Evolutionary conservation across 257 asterid species (phyloP), one percentile per base, ranked within the genome.

Genomic region (Parsonsia alboflavescens): DNA sequence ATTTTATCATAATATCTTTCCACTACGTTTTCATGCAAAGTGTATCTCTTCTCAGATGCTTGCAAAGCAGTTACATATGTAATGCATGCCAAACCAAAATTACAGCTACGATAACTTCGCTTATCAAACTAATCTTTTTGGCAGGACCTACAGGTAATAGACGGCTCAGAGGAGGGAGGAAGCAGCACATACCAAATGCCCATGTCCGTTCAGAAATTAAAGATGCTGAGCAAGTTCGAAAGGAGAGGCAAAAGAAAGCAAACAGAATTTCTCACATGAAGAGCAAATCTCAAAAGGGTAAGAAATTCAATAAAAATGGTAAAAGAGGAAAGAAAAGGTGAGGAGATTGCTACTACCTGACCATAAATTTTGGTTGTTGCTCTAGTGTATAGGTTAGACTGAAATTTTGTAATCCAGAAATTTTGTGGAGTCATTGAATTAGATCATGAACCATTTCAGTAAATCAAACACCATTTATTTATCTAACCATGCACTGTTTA

Each of bases 241-340:
- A 94, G 79, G 97, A 87, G 56, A 87, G 97, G 80, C 93, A 90
- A 74, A 92, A 85, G 93, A 94, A 88, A 82, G 88, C 93, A n/a
- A 91, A 81, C 56, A 70, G 89, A 26, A 68, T 78, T 72, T 81
- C 97, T 39, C 82, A 88, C 48, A 83, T 92, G 63, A 94, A 94
- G 89, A 84, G 82, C 80, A 87, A 88, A 75, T 53, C 85, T 26
- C 83, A 80, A 66, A 88, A 82, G 81, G 83, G 81, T 10, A 85
- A 88, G 75, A 88, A 84, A 64, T 88, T 78, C 56, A 84, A 81
- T 77, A 82, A 73, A 67, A 73, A 75, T 49, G 77, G 79, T 19
- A 79, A 81, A 72, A 77, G 86, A 50, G 90, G 94, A 45, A 75
- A 78, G 67, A 61, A 26, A 39, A 68, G n/a, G 22, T 71, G 36